Evolutionary conservation across 768 basidiomycete genomes (phyloP).

Genomic region (Boletales sp.): DNA sequence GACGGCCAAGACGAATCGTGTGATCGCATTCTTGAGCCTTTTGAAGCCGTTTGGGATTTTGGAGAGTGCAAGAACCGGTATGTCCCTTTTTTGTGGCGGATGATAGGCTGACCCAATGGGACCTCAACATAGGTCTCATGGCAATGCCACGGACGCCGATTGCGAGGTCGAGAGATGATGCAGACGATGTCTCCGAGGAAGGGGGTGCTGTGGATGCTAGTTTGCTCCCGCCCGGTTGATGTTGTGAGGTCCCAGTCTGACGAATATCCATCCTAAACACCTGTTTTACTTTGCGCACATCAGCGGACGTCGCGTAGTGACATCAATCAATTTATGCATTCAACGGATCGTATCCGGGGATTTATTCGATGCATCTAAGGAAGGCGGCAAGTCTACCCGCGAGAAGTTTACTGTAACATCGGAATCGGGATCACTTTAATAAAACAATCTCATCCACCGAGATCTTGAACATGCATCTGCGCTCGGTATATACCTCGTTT

Average conservation of each 20-base stretch:
- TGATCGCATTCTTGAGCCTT: conserved; percentile 89
- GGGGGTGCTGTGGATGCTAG: conserved; percentile 77
- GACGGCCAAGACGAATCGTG: conserved; percentile 86
- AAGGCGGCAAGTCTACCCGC: no score
- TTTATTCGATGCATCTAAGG: no score
- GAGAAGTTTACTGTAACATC: no score
- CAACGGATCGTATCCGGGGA: neutral
- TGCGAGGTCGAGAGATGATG: conserved; percentile 51
- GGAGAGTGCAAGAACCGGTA: conserved; percentile 92
- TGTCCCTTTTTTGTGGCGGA: conserved; percentile 19
- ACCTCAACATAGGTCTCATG: conserved; percentile 72
- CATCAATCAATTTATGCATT: neutral
- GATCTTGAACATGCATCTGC: neutral
- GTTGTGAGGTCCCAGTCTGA: no score
- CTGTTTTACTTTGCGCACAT: neutral
- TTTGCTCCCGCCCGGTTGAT: conserved; percentile 89
- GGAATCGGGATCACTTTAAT: neutral
- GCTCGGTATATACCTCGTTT: neutral
- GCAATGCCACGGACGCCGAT: conserved; percentile 98
- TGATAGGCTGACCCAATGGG: neutral
- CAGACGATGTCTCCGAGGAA: conserved; percentile 51
- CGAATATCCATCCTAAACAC: neutral
- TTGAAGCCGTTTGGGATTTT: conserved; percentile 94
- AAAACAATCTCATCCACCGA: neutral
- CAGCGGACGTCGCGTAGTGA: neutral